Conservation (phyloP, 257 asterid genomes). For the Nicotiana knightiana region DNA sequence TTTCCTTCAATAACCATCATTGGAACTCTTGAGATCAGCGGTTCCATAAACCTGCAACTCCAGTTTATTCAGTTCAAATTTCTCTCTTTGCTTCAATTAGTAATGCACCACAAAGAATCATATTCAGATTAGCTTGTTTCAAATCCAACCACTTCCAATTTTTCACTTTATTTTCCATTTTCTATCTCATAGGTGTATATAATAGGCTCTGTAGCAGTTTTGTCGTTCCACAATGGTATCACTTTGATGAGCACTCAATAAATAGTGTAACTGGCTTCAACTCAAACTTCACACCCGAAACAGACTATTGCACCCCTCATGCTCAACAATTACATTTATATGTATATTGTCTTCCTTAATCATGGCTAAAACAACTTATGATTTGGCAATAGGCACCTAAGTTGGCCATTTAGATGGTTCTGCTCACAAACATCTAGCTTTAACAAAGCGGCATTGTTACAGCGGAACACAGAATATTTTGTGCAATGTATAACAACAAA, state of each 20-base stretch:
- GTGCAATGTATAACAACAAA: background rate
- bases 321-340: background rate
- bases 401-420: background rate
- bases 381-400: background rate
- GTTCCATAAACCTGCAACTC: conserved; percentile 72
- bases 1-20: conserved; percentile 92
- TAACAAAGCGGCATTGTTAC: background rate
- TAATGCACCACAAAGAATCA: background rate
- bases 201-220: background rate
- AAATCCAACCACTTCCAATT: background rate
- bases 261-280: background rate
- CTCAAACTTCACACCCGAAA: background rate
- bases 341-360: background rate
- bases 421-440: background rate
- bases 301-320: background rate
- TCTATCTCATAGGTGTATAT: background rate
- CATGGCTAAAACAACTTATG: background rate
- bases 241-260: background rate
- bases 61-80: conserved; percentile 3
- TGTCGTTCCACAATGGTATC: background rate
- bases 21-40: conserved; percentile 64
- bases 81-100: background rate
- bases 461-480: background rate
- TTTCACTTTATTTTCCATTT: background rate
- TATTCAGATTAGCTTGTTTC: background rate